Evolutionary conservation across 169 alveolate species (phyloP).

Genomic region (Babesia ovis): DNA sequence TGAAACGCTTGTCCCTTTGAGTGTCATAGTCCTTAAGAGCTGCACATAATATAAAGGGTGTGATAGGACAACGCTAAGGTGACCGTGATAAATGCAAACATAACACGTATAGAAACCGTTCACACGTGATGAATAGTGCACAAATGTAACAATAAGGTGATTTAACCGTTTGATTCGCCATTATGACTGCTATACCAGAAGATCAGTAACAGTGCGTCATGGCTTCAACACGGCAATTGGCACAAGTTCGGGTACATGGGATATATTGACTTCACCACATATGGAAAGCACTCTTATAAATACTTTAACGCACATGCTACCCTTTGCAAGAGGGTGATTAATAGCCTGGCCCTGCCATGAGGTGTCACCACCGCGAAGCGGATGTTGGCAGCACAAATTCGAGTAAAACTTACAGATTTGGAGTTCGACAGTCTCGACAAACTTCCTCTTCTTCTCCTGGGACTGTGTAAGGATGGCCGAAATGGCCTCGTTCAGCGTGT

Average conservation of each 20-base stretch:
- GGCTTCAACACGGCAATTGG: not conserved
- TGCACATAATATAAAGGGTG: slow-evolving; percentile 4
- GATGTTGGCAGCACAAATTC: slow-evolving; percentile 10
- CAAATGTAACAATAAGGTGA: too few species aligned
- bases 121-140: too few species aligned
- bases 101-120: too few species aligned
- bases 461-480: slow-evolving; percentile 91
- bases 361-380: slow-evolving; percentile 6
- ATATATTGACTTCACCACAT: not conserved
- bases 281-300: not conserved
- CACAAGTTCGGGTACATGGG: not conserved
- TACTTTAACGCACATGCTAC: not conserved
- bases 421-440: slow-evolving; percentile 98
- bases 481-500: slow-evolving; percentile 87
- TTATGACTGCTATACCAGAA: not conserved
- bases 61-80: too few species aligned
- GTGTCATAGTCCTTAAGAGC: slow-evolving; percentile 99
- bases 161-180: too few species aligned
- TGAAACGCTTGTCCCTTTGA: slow-evolving; percentile 99
- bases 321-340: not conserved
- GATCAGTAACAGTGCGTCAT: not conserved
- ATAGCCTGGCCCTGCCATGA: not conserved
- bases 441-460: slow-evolving; percentile 92
- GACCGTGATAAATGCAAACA: too few species aligned
- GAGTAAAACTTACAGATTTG: slow-evolving; percentile 87